A percentile compares a stretch with the other conserved stretches of the same genome.
phyloP scores from a whole-genome alignment of 345 rosid genomes.

The Conringia planisiliqua region DNA sequence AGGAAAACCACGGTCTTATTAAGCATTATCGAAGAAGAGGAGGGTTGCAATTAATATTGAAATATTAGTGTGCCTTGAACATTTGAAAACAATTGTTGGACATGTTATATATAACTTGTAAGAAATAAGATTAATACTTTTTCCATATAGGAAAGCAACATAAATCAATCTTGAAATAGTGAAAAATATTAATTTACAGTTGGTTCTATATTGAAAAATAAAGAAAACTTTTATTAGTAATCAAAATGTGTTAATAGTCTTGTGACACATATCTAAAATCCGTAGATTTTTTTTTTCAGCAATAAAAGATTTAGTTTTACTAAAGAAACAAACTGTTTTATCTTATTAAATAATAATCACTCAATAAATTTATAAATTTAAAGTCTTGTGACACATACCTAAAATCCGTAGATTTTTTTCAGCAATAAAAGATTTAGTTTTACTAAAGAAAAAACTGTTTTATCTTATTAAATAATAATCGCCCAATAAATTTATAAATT shows the following conservation, averaged over 20 bases:
- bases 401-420: too few relatives aligned
- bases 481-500: too few relatives aligned
- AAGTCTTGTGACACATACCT: too few relatives aligned
- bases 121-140: not conserved
- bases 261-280: too few relatives aligned
- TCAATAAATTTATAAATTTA: not conserved
- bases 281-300: not conserved
- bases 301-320: not conserved
- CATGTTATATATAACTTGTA: not conserved
- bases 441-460: too few relatives aligned
- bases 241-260: not conserved
- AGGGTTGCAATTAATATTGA: not conserved
- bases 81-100: not conserved
- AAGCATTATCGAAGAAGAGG: not conserved
- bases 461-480: too few relatives aligned
- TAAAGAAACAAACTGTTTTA: not conserved
- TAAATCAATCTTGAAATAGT: conserved; percentile 39
- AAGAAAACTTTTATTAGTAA: not conserved
- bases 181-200: not conserved
- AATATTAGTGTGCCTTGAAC: too few relatives aligned
- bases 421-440: too few relatives aligned
- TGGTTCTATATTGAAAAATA: not conserved
- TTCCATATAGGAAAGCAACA: conserved; percentile 35
- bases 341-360: not conserved
- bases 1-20: not conserved